Evolutionary conservation across 139 green algal species (phyloP).

Genomic region (Diplosphaera chodatii): DNA sequence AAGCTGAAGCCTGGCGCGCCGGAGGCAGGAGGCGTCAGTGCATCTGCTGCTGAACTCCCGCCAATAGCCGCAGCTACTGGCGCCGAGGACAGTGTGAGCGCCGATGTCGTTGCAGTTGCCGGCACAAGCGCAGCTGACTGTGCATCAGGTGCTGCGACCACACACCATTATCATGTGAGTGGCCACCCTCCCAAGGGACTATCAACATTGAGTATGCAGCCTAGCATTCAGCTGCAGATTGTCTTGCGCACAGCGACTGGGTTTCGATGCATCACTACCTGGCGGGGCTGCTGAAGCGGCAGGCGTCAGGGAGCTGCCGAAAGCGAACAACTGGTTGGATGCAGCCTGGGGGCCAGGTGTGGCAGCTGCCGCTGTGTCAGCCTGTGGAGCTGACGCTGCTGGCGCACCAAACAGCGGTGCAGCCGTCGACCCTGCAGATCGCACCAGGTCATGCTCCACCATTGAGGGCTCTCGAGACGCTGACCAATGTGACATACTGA

Average conservation of each 20-base stretch:
- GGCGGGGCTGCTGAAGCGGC: background rate
- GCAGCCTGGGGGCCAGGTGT: background rate
- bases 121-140: background rate
- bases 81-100: background rate
- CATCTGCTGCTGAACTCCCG: background rate
- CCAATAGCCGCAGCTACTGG: background rate
- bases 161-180: too few species aligned
- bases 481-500: too few species aligned
- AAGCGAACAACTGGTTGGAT: background rate
- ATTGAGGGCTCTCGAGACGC: background rate
- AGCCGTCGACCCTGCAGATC: background rate
- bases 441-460: background rate
- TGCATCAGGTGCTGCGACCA: background rate
- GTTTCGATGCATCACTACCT: background rate
- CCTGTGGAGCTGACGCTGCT: background rate
- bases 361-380: background rate
- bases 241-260: too few species aligned
- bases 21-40: background rate
- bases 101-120: background rate
- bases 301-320: background rate
- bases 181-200: too few species aligned
- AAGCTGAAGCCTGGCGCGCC: conserved; percentile 17
- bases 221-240: too few species aligned
- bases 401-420: background rate
- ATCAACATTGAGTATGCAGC: too few species aligned